Evolutionary conservation across 1,139 yeast genomes (phyloP).

Genomic region (Nadsonia starkeyi-henricii): DNA sequence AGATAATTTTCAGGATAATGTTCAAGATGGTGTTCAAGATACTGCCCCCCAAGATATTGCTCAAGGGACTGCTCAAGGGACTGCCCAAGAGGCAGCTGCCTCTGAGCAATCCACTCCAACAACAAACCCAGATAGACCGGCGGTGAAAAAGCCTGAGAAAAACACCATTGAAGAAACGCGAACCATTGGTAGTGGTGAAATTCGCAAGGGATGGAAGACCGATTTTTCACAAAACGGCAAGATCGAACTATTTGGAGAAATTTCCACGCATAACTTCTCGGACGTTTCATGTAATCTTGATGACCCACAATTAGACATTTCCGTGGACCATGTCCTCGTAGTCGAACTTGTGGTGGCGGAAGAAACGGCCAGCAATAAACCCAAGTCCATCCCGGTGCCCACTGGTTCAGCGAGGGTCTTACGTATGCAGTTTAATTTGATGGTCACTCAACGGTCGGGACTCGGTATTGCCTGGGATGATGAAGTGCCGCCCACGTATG

Average conservation of each 20-base stretch:
- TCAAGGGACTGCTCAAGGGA: no score
- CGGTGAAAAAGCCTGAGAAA: neutral
- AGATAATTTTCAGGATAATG: no score
- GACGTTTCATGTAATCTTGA: constrained; percentile 68
- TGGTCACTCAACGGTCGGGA: constrained; percentile 80
- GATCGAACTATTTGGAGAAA: constrained; percentile 60
- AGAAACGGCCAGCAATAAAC: constrained; percentile 36
- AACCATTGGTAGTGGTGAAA: constrained; percentile 61
- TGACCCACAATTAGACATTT: constrained; percentile 69
- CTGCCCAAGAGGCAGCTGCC: no score
- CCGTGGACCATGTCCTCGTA: constrained; percentile 58
- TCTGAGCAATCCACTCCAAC: no score
- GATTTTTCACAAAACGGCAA: constrained; percentile 67
- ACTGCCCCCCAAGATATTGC: no score
- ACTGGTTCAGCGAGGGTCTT: constrained; percentile 93
- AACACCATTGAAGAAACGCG: constrained; percentile 54
- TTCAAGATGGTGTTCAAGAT: no score
- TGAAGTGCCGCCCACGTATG: constrained; percentile 95
- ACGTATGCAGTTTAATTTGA: constrained; percentile 81
- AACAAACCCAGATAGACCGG: no score
- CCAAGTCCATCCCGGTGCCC: constrained; percentile 24
- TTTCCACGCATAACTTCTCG: constrained; percentile 31
- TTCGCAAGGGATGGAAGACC: constrained; percentile 88
- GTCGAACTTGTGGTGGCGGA: constrained; percentile 91
- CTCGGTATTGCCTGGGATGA: constrained; percentile 98